Evolutionary conservation across 1,284 basidiomycete species (phyloP), one percentile per base, ranked within the genome.

Genomic region (Gymnopus androsaceus): DNA sequence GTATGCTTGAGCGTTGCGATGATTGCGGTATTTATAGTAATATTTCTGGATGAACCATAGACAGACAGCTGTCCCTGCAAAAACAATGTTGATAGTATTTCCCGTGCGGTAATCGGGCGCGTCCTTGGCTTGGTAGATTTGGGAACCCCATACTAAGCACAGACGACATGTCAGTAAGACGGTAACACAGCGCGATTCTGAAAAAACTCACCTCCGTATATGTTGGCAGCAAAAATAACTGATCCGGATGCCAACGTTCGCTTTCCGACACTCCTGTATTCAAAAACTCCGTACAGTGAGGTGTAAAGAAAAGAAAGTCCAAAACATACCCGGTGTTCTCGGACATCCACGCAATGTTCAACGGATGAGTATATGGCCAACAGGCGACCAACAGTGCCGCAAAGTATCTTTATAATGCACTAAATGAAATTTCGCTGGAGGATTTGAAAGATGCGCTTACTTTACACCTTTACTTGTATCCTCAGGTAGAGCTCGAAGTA

Each of bases 271-370:
- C 67, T 70, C 59, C 70, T 69, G 44, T 15, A 30, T 31, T 17
- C 5, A 1, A 33, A 14, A 17, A 17, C 25, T 34, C 17, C 6
- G 36, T 37, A 12, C 8, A 27, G 23, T 25, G 28, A 19, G 5
- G n/a, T 14, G 37, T 31, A 47, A 31, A 9, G 28, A 11, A 15
- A 11, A 36, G 15, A 3, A 11, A 44, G 23, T 40, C 19, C 33
- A 11, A 9, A 27, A 33, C 61, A 28, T 52, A 64, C 59, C 66
- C 72, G 1, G 72, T 73, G 51, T 75, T 75, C 54, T 75, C 73
- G 2, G 72, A 70, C 67, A 75, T 72, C 73, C 73, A 75, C 1
- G 72, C 73, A 37, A 75, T 70, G 45, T 73, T 73, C 28, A 75
- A 59, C 1, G 73, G 72, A 56, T 75, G 73, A 1, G 71, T 73